phyloP scores from a whole-genome alignment of 2,329 filamentous ascomycete species.

The Fusarium keratoplasticum region DNA sequence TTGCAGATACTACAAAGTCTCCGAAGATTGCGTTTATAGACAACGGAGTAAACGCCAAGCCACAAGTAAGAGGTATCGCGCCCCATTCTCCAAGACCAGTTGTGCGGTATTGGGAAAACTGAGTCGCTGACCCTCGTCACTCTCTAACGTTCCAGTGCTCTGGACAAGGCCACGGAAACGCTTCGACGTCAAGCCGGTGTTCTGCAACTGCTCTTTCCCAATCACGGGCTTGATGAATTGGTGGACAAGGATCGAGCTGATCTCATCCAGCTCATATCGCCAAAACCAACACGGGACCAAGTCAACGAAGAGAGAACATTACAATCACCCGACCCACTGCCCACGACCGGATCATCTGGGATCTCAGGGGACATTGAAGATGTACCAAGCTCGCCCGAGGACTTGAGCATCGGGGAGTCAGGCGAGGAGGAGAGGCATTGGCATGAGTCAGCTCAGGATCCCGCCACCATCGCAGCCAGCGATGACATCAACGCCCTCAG shows the following conservation, averaged over 20 bases:
- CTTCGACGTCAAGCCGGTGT: constrained; percentile 8
- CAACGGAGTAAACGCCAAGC: constrained; percentile 47
- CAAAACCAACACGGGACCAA: neutral
- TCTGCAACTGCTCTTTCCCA: constrained; percentile 5
- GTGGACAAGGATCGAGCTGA: constrained; percentile 3
- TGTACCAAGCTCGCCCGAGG: neutral
- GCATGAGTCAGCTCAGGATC: constrained; percentile 45
- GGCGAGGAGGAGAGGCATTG: constrained; percentile 43
- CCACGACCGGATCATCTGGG: neutral
- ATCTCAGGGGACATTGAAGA: neutral
- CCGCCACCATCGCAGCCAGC: constrained; percentile 34
- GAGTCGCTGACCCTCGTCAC: neutral
- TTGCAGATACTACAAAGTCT: constrained; percentile 49
- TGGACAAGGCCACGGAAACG: constrained; percentile 35
- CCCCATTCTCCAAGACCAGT: neutral
- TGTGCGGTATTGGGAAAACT: neutral
- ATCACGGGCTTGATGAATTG: constrained; percentile 7
- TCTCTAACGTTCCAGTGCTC: neutral
- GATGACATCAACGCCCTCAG: constrained; percentile 50
- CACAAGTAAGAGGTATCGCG: constrained; percentile 34
- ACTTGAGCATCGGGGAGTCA: constrained; percentile 37
- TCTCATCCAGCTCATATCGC: constrained; percentile 1
- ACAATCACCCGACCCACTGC: neutral
- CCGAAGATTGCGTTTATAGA: constrained; percentile 44
- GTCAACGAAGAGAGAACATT: neutral